Conservation (phyloP, 2,329 filamentous ascomycete genomes). For the Stemphylium beticola region DNA sequence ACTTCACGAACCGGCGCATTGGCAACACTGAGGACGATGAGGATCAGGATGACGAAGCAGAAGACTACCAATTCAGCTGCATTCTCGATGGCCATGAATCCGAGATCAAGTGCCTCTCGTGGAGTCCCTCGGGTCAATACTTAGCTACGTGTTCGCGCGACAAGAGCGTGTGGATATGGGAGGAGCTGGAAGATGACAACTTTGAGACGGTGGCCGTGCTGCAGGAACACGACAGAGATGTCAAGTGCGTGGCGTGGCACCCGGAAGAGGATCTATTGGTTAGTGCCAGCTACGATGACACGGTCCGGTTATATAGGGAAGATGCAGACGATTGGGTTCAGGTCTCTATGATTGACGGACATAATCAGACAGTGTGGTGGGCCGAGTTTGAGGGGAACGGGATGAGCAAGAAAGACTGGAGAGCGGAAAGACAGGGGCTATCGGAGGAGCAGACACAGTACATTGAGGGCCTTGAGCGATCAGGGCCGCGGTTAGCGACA, state of each 20-base stretch:
- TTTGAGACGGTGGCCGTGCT: conserved; percentile 96
- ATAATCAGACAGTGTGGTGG: conserved; percentile 88
- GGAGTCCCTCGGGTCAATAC: conserved; percentile 75
- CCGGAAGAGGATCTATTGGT: conserved; percentile 80
- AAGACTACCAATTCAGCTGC: conserved; percentile 91
- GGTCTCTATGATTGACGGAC: conserved; percentile 79
- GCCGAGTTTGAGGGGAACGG: conserved; percentile 68
- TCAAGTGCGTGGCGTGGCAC: conserved; percentile 94
- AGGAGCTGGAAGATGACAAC: conserved; percentile 92
- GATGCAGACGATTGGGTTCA: conserved; percentile 95
- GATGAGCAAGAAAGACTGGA: conserved; percentile 37
- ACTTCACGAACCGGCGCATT: conserved; percentile 29
- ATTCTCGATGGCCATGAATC: conserved; percentile 94
- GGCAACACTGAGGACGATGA: conserved; percentile 47
- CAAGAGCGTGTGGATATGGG: conserved; percentile 98
- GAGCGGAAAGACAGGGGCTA: conserved; percentile 28
- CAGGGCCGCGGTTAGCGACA: conserved; percentile 71
- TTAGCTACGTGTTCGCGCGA: conserved; percentile 91
- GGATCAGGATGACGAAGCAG: conserved; percentile 65
- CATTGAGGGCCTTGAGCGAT: conserved; percentile 47
- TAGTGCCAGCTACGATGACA: conserved; percentile 93
- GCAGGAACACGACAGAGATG: conserved; percentile 92
- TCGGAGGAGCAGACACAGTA: conserved; percentile 44
- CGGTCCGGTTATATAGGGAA: conserved; percentile 85
- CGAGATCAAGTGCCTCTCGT: conserved; percentile 83